Evolutionary conservation across 768 basidiomycete genomes (phyloP).

Genomic region (Nidularia pulvinata): DNA sequence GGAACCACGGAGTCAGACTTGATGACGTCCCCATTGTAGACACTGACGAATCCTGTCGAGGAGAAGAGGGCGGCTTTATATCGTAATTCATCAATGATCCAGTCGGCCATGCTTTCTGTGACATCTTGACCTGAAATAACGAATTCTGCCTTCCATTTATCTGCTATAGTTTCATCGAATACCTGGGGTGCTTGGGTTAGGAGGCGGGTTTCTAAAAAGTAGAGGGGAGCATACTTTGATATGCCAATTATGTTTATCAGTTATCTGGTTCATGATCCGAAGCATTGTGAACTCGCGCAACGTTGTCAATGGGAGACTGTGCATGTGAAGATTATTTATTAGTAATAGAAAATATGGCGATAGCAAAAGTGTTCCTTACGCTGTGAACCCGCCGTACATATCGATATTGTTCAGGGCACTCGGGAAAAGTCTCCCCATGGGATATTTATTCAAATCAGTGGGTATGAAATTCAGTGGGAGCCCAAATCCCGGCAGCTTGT

Average conservation of each 20-base stretch:
- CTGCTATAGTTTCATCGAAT: conserved; percentile 8
- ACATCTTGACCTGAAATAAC: conserved; percentile 4
- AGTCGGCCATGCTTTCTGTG: conserved; percentile 12
- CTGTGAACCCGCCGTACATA: too few species aligned
- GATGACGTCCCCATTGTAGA: conserved; percentile 10
- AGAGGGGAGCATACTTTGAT: conserved; percentile 6
- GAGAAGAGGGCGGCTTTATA: conserved; percentile 10
- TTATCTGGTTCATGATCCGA: conserved; percentile 15
- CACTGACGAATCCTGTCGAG: conserved; percentile 3
- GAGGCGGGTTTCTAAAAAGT: not conserved
- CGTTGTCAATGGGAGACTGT: too few species aligned
- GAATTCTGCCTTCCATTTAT: conserved; percentile 13
- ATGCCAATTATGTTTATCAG: conserved; percentile 18
- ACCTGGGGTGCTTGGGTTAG: conserved; percentile 4
- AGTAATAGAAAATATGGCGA: too few species aligned
- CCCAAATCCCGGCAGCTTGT: too few species aligned
- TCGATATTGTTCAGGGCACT: too few species aligned
- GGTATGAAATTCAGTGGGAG: too few species aligned
- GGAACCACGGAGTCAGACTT: conserved; percentile 23
- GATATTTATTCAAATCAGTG: too few species aligned
- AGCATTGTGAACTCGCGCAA: conserved; percentile 18
- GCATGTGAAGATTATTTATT: too few species aligned
- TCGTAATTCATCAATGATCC: conserved; percentile 17
- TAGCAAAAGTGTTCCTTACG: too few species aligned
- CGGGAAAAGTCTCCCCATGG: too few species aligned